Conservation (phyloP, 1,284 basidiomycete genomes). For the Sporisorium graminicola region DNA sequence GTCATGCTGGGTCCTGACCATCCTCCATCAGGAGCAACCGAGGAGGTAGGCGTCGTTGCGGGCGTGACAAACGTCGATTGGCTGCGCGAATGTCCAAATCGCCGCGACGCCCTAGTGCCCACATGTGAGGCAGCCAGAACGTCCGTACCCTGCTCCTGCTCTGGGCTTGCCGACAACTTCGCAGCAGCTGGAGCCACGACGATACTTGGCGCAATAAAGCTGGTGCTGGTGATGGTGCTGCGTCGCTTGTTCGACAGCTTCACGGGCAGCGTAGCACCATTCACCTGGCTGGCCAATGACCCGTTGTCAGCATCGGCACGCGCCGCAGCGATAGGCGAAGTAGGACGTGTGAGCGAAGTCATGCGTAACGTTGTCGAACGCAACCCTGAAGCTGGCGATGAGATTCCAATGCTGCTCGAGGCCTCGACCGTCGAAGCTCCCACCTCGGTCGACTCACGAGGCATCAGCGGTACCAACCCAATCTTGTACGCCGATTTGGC, state of each 20-base stretch:
- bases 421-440: slow-evolving; percentile 25
- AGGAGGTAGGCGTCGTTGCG: slow-evolving; percentile 17
- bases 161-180: slow-evolving; percentile 12
- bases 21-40: not conserved
- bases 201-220: slow-evolving; percentile 22
- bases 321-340: slow-evolving; percentile 18
- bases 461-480: slow-evolving; percentile 52
- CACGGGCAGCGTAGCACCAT: slow-evolving; percentile 9
- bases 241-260: slow-evolving; percentile 34
- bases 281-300: not conserved
- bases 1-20: slow-evolving; percentile 10
- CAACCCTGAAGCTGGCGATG: slow-evolving; percentile 25
- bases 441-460: slow-evolving; percentile 32
- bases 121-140: not conserved
- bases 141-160: slow-evolving; percentile 11
- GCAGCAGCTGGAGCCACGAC: slow-evolving; percentile 12
- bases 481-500: slow-evolving; percentile 55
- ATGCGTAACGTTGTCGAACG: slow-evolving; percentile 23
- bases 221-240: slow-evolving; percentile 41
- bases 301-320: not conserved
- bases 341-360: slow-evolving; percentile 40
- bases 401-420: slow-evolving; percentile 20
- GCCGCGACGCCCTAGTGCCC: slow-evolving; percentile 4
- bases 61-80: slow-evolving; percentile 33
- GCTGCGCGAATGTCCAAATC: slow-evolving; percentile 30